phyloP scores from a whole-genome alignment of 1,139 yeast genomes.

The Candida tropicalis region DNA sequence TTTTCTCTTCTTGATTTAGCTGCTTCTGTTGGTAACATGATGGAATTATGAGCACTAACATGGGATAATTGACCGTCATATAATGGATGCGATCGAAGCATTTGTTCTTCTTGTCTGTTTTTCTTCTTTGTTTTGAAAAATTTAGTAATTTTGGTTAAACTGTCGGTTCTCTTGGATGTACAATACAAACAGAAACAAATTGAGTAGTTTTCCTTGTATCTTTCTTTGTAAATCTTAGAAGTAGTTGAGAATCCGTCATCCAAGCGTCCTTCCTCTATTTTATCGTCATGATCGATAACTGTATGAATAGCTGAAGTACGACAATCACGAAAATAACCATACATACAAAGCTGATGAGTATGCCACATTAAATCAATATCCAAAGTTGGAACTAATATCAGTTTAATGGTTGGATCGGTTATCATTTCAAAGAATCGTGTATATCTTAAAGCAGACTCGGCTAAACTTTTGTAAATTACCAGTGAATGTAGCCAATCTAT shows the following conservation, averaged over 20 bases:
- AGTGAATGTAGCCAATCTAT: conserved; percentile 33
- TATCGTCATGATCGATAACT: conserved; percentile 20
- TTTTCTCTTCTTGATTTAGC: conserved; percentile 7
- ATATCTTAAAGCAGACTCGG: conserved; percentile 28
- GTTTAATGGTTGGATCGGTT: conserved; percentile 4
- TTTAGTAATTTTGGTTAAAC: conserved; percentile 1
- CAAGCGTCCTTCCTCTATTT: conserved; percentile 16
- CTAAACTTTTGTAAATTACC: conserved; percentile 21
- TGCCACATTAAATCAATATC: conserved; percentile 46
- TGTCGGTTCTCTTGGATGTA: conserved; percentile 5
- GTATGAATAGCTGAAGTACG: conserved; percentile 9
- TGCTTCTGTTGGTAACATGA: conserved; percentile 2
- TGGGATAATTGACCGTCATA: conserved; percentile 2
- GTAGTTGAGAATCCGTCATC: conserved; percentile 18
- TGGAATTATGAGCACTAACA: conserved; percentile 7
- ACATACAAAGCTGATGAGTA: conserved; percentile 36
- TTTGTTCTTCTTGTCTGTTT: conserved; percentile 1
- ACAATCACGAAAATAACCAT: conserved; percentile 26
- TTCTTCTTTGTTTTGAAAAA: conserved; percentile 5
- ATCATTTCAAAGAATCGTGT: conserved; percentile 23
- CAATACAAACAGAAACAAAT: conserved; percentile 21
- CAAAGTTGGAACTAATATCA: conserved; percentile 36
- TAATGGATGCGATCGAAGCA: conserved; percentile 1
- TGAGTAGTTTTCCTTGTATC: conserved; percentile 17
- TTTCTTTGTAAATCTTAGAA: conserved; percentile 14